Evolutionary conservation across 2,329 filamentous ascomycete species (phyloP).

Genomic region (Aspergillus pseudotamarii): DNA sequence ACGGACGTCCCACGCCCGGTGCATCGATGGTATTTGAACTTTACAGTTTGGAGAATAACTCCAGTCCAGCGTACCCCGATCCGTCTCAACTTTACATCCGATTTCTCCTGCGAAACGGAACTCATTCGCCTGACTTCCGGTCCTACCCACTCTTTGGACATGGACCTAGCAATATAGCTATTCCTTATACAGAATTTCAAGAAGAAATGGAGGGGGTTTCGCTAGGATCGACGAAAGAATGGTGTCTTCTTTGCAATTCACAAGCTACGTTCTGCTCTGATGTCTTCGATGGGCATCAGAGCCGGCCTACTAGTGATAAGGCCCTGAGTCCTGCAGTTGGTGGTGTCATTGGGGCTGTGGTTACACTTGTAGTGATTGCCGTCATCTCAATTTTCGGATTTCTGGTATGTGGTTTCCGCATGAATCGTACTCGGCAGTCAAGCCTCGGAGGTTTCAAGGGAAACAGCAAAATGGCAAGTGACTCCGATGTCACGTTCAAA

Average conservation of each 20-base stretch:
- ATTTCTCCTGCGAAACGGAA: constrained; percentile 62
- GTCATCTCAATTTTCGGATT: constrained; percentile 44
- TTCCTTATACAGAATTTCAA: constrained; percentile 56
- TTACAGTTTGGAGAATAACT: constrained; percentile 45
- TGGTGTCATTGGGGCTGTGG: constrained; percentile 59
- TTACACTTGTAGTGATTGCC: constrained; percentile 52
- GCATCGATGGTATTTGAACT: constrained; percentile 57
- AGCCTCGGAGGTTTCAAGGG: constrained; percentile 61
- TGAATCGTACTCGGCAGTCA: constrained; percentile 44
- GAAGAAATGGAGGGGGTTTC: constrained; percentile 47
- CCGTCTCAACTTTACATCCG: constrained; percentile 55
- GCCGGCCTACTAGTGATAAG: constrained; percentile 10
- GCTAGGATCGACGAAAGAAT: constrained; percentile 50
- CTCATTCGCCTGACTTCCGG: constrained; percentile 38
- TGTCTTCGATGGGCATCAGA: constrained; percentile 30
- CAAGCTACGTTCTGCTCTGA: constrained; percentile 55
- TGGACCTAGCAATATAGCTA: constrained; percentile 48
- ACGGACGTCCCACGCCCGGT: constrained; percentile 52
- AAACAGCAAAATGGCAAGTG: constrained; percentile 55
- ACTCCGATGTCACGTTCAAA: constrained; percentile 53
- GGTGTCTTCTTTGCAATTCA: constrained; percentile 56
- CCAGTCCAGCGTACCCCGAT: constrained; percentile 41
- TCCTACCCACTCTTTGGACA: constrained; percentile 56
- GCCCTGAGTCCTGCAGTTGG: constrained; percentile 49
- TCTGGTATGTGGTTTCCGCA: constrained; percentile 51